phyloP scores from a whole-genome alignment of 768 basidiomycete genomes.

The Boletus subparvulus region DNA sequence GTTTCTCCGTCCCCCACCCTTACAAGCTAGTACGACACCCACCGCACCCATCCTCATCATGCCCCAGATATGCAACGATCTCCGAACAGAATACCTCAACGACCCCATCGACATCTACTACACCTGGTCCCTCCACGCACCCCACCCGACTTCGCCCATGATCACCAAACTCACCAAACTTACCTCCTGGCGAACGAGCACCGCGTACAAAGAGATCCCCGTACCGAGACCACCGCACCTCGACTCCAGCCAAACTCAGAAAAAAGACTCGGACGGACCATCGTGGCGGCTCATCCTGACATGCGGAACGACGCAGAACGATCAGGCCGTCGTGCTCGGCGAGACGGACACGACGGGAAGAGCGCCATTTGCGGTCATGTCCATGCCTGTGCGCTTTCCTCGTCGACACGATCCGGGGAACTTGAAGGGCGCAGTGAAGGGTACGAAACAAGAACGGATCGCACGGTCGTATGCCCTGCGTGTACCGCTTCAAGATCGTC shows the following conservation, averaged over 20 bases:
- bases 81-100: conserved; percentile 73
- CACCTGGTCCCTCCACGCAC: conserved; percentile 50
- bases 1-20: conserved; percentile 84
- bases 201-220: conserved; percentile 73
- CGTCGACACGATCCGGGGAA: conserved; percentile 22
- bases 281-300: conserved; percentile 66
- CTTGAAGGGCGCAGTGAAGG: conserved; percentile 14
- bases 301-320: conserved; percentile 30
- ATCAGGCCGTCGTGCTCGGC: conserved; percentile 44
- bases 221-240: conserved; percentile 61
- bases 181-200: conserved; percentile 67
- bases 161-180: conserved; percentile 56
- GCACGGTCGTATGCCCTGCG: conserved; percentile 30
- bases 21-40: conserved; percentile 42
- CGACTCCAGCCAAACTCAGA: neutral
- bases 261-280: conserved; percentile 39
- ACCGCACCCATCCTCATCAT: conserved; percentile 53
- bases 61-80: conserved; percentile 87
- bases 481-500: neutral
- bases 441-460: conserved; percentile 66
- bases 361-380: conserved; percentile 59
- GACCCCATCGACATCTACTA: conserved; percentile 65
- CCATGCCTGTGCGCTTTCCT: conserved; percentile 59
- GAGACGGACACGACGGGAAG: conserved; percentile 39
- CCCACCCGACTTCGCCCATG: conserved; percentile 16